Conservation (phyloP, 1,139 yeast genomes). For the Pichia sp. region DNA sequence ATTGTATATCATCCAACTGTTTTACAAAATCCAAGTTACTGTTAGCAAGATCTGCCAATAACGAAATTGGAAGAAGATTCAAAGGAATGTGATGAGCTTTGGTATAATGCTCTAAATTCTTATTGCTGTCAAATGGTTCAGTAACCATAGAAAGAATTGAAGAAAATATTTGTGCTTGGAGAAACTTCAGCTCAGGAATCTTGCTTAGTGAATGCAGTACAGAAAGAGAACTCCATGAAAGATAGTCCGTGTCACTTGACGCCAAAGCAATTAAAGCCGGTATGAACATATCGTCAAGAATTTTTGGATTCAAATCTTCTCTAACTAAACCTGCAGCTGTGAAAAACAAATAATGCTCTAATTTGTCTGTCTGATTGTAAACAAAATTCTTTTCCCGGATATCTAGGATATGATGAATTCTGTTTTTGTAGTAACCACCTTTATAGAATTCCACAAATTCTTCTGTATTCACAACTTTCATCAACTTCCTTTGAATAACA, state of each 20-base stretch:
- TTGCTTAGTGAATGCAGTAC: not conserved
- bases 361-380: no score
- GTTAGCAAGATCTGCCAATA: not conserved
- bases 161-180: not conserved
- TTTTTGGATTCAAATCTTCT: not conserved
- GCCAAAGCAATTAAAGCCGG: not conserved
- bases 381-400: no score
- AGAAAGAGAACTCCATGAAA: not conserved
- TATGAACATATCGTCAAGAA: not conserved
- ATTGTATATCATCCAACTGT: not conserved
- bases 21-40: not conserved
- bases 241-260: not conserved
- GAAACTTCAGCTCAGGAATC: not conserved
- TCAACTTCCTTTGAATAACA: no score
- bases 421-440: no score
- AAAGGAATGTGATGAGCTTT: not conserved
- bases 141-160: not conserved
- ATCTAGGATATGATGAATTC: no score
- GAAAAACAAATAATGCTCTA: not conserved
- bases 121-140: not conserved
- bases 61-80: not conserved
- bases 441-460: no score
- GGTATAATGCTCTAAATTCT: not conserved
- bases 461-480: no score
- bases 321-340: not conserved